Evolutionary conservation across 106 monocot genomes (phyloP).

Genomic region (Dendrobium nobile): DNA sequence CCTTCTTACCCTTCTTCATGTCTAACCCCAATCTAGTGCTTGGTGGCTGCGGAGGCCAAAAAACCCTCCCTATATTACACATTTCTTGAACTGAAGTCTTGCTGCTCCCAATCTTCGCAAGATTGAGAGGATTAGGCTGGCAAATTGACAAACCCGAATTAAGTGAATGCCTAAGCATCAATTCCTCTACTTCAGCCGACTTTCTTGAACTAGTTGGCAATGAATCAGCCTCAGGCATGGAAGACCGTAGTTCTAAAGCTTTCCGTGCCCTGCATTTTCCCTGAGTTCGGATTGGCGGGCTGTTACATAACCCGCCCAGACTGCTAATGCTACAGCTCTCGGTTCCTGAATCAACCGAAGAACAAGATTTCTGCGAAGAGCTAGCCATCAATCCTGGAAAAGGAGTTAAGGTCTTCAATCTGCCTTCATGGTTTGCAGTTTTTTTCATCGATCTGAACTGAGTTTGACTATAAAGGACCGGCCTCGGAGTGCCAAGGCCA

Average conservation of each 20-base stretch:
- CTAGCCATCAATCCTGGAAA: neutral
- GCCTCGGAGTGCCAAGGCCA: slow-evolving; percentile 8
- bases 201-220: slow-evolving; percentile 31
- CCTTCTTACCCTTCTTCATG: slow-evolving; percentile 42
- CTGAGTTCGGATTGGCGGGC: slow-evolving; percentile 39
- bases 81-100: neutral
- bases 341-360: slow-evolving; percentile 14
- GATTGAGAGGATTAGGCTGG: slow-evolving; percentile 18
- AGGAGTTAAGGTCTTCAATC: neutral
- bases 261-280: slow-evolving; percentile 11
- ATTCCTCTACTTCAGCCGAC: slow-evolving; percentile 9
- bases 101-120: neutral
- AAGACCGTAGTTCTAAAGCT: slow-evolving; percentile 42
- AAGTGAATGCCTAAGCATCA: slow-evolving; percentile 50
- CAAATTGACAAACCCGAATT: slow-evolving; percentile 47
- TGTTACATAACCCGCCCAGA: slow-evolving; percentile 46
- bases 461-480: neutral
- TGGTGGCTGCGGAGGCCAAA: slow-evolving; percentile 18
- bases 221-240: slow-evolving; percentile 48
- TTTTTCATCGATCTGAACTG: neutral
- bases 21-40: slow-evolving; percentile 23
- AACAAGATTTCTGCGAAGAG: slow-evolving; percentile 16
- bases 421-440: neutral
- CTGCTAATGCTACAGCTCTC: slow-evolving; percentile 32
- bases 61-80: slow-evolving; percentile 6